A percentile compares a stretch with the other conserved stretches of the same genome.
phyloP scores from a whole-genome alignment of 1,139 yeast species.

The Wickerhamomyces sp. region DNA sequence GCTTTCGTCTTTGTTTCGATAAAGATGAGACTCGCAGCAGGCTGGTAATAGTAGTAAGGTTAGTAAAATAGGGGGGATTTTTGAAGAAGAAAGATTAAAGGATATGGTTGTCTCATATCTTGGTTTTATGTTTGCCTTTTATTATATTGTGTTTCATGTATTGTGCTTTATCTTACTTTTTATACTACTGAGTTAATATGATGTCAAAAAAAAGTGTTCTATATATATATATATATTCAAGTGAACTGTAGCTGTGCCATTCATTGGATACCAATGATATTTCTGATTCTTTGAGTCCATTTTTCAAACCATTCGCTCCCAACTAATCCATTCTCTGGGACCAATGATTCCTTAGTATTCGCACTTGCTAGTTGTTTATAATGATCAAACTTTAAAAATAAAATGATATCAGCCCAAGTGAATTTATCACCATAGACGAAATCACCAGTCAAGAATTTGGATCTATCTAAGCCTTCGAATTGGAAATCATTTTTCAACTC shows the following conservation, averaged over 20 bases:
- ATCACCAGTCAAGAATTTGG: constrained; percentile 2
- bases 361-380: constrained; percentile 1
- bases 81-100: neutral
- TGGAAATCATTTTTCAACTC: neutral
- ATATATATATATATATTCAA: too few species aligned
- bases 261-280: too few species aligned
- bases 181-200: too few species aligned
- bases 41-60: constrained; percentile 12
- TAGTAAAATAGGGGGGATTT: neutral
- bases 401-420: constrained; percentile 3
- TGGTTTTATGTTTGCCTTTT: too few species aligned
- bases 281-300: constrained; percentile 1
- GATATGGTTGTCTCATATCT: too few species aligned
- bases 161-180: too few species aligned
- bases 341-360: neutral
- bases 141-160: too few species aligned
- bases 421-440: constrained; percentile 1
- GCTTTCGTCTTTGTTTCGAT: too few species aligned
- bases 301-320: neutral
- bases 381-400: constrained; percentile 1
- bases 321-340: constrained; percentile 1
- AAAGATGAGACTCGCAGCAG: too few species aligned
- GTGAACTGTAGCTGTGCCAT: too few species aligned
- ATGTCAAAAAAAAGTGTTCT: too few species aligned
- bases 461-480: neutral